phyloP scores from a whole-genome alignment of 148 eudicot genomes.

The Rhododendron vialii region DNA sequence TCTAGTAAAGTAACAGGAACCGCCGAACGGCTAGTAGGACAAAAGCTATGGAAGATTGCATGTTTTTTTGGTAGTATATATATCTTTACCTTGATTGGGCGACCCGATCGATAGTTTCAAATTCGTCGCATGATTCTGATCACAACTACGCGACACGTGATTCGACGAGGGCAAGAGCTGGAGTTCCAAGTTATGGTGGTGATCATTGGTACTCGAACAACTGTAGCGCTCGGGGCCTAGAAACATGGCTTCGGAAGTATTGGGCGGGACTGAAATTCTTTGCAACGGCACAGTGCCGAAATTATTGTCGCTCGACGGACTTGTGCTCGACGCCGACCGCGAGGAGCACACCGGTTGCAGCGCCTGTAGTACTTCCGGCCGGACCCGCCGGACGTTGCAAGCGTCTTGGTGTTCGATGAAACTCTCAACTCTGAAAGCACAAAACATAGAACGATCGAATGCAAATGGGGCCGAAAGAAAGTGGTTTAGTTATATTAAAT shows the following conservation, averaged over 20 bases:
- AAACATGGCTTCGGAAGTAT: not conserved
- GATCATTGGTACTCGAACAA: not conserved
- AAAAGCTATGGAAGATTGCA: too few relatives aligned
- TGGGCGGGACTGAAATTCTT: conserved; percentile 6
- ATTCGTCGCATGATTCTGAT: conserved; percentile 45
- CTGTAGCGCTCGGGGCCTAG: not conserved
- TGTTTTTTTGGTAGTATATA: too few relatives aligned
- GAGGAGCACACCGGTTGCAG: conserved; percentile 34
- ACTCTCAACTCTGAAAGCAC: conserved; percentile 58
- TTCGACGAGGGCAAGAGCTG: conserved; percentile 39
- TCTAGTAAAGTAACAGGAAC: not conserved
- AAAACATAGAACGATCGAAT: not conserved
- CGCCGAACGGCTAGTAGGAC: too few relatives aligned
- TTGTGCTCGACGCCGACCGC: conserved; percentile 51
- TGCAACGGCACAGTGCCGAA: conserved; percentile 13
- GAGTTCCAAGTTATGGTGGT: conserved; percentile 42
- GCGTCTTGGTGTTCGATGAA: conserved; percentile 88
- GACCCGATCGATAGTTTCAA: conserved; percentile 83
- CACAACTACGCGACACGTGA: not conserved
- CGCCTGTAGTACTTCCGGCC: conserved; percentile 23
- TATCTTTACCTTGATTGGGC: conserved; percentile 13
- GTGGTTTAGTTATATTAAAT: not conserved
- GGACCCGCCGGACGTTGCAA: conserved; percentile 42
- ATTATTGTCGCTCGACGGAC: conserved; percentile 49
- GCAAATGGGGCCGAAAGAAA: not conserved